Evolutionary conservation across 2,329 filamentous ascomycete species (phyloP), one percentile per base, ranked within the genome.

Genomic region (Triangularia verruculosa): DNA sequence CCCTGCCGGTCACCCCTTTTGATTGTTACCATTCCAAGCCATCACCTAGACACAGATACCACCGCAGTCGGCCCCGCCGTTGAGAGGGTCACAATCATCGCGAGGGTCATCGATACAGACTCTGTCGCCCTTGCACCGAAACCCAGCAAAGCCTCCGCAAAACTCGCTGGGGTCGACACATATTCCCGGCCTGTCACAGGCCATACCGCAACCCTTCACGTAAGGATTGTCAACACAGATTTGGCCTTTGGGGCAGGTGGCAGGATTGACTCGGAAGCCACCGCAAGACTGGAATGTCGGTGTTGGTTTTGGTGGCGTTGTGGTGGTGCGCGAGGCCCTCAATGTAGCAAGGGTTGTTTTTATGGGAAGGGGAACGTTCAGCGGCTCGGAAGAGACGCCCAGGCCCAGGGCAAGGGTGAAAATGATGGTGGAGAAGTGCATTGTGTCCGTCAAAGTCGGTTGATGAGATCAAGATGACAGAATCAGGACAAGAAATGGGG

Each of bases 91-190:
- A 64, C 79, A 82, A 12, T 73, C 70, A 66, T 81, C 79, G 11
- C 73, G 68, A 4, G 78, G 76, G 65, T 80, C 76, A 70, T 81
- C 79, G 32, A 76, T 68, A 62, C 79, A 82, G 9, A 71, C 69
- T 70, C 75, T 70, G 1, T 72, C 73, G 11, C 62, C 51, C 5
- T 69, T 63, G 64, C 79, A 81, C 2, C 2, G 28, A 20, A 74
- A 68, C 1, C 73, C 78, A 0, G 73, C 74, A 59, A 81, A 74
- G 0, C 79, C 79, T 25, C 78, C 78, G 64, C 79, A 81, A 24
- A 69, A 67, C 25, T 59, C 34, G 24, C 30, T 15, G 8, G 20
- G 30, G 64, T 63, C 57, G 30, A 73, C 68, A 59, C 72, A 73
- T 58, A 71, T 71, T 20, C 70, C 71, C 6, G 68, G 70, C 22